Conservation (phyloP, 1,139 yeast species). For the Yamadazyma spencermartinsiae region DNA sequence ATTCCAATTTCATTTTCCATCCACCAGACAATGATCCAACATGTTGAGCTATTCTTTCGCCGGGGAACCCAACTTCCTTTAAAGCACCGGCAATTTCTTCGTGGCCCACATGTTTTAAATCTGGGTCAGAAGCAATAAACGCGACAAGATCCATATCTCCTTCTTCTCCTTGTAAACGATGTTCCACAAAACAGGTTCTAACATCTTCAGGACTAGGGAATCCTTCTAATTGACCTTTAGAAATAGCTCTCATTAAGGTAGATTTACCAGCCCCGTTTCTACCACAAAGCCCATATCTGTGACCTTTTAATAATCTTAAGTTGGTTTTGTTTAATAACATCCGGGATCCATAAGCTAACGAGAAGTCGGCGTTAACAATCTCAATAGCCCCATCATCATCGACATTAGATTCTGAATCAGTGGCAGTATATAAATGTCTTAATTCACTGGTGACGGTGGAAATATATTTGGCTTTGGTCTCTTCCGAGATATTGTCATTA, state of each 20-base stretch:
- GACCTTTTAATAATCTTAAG: conserved; percentile 86
- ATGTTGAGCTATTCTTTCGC: conserved; percentile 81
- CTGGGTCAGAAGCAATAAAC: conserved; percentile 91
- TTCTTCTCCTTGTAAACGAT: conserved; percentile 92
- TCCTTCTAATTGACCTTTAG: conserved; percentile 96
- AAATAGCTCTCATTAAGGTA: conserved; percentile 94
- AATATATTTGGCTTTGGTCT: conserved; percentile 42
- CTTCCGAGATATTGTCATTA: conserved; percentile 30
- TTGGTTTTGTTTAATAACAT: conserved; percentile 93
- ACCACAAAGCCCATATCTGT: conserved; percentile 96
- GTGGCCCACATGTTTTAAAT: conserved; percentile 58
- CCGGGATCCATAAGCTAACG: conserved; percentile 95
- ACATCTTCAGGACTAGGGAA: conserved; percentile 89
- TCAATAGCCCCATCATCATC: conserved; percentile 68
- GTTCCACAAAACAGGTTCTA: conserved; percentile 96
- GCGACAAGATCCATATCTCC: conserved; percentile 85
- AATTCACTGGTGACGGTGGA: conserved; percentile 52
- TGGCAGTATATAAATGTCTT: conserved; percentile 67
- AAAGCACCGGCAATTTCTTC: conserved; percentile 77
- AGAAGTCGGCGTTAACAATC: conserved; percentile 91
- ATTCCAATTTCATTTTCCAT: conserved; percentile 97
- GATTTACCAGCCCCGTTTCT: conserved; percentile 99
- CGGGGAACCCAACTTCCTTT: conserved; percentile 85
- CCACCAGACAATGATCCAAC: conserved; percentile 98
- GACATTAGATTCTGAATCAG: conserved; percentile 44